Evolutionary conservation across 1,284 basidiomycete genomes (phyloP).

Genomic region (Malassezia arunalokei): DNA sequence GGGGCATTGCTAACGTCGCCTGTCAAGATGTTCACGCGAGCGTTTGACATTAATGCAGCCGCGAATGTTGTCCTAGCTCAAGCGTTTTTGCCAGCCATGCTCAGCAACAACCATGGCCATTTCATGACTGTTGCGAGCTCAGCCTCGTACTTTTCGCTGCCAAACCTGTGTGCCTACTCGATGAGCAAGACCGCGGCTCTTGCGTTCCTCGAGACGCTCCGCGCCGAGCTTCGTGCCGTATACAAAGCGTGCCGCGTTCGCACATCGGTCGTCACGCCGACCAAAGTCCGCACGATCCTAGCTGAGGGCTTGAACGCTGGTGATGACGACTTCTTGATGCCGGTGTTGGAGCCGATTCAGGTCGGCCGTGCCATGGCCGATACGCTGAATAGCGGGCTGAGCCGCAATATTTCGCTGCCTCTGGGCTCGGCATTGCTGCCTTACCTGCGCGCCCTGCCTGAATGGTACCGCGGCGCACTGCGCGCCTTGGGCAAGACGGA

Average conservation of each 20-base stretch:
- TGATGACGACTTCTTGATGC: conserved; percentile 35
- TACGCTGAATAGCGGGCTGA: conserved; percentile 34
- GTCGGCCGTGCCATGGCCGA: conserved; percentile 29
- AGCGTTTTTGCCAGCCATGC: conserved; percentile 40
- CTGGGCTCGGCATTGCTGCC: conserved; percentile 29
- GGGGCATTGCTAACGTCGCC: conserved; percentile 32
- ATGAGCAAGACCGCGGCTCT: conserved; percentile 39
- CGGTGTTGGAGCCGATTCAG: conserved; percentile 35
- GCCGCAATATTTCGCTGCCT: conserved; percentile 35
- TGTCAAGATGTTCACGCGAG: conserved; percentile 18
- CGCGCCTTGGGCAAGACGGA: conserved; percentile 34
- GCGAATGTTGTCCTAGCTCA: conserved; percentile 35
- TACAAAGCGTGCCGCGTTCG: conserved; percentile 37
- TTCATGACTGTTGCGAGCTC: conserved; percentile 37
- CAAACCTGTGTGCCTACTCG: conserved; percentile 37
- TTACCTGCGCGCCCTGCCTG: conserved; percentile 28
- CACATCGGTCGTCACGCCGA: conserved; percentile 37
- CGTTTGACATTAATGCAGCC: conserved; percentile 40
- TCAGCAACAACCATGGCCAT: conserved; percentile 40
- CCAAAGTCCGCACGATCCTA: conserved; percentile 42
- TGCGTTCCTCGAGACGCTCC: conserved; percentile 39
- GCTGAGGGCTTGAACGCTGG: conserved; percentile 41
- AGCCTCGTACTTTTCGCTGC: conserved; percentile 32
- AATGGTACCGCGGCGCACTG: conserved; percentile 31
- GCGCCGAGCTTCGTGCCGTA: conserved; percentile 31